Evolutionary conservation across 108 stramenopile species (phyloP).

Genomic region (Cyclotella atomus): DNA sequence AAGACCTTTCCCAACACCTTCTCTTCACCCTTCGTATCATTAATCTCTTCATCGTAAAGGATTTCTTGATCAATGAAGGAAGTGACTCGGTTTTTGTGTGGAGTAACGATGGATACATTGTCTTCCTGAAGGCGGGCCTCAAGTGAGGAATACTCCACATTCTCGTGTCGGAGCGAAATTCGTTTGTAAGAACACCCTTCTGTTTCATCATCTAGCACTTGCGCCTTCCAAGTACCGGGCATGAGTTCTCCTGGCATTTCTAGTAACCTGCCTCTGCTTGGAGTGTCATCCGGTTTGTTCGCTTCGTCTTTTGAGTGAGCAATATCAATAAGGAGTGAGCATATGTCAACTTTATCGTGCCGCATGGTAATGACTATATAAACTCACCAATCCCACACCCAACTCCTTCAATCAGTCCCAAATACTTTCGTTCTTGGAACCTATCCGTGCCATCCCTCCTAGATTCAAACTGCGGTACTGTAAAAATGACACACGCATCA

Average conservation of each 20-base stretch:
- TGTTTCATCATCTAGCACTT: background rate
- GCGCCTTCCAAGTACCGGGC: conserved; percentile 36
- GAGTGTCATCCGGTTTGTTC: background rate
- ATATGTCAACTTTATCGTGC: too few relatives aligned
- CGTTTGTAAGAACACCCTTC: background rate
- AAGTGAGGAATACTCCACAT: conserved; percentile 19
- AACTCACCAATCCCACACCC: conserved; percentile 41
- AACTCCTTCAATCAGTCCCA: conserved; percentile 42
- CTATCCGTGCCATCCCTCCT: conserved; percentile 1
- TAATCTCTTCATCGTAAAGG: conserved; percentile 26
- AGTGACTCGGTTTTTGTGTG: conserved; percentile 20
- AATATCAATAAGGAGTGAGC: too few relatives aligned
- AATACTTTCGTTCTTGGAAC: conserved; percentile 32
- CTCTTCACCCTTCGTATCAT: conserved; percentile 28
- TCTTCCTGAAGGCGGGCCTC: conserved; percentile 2
- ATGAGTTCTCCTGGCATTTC: conserved; percentile 42
- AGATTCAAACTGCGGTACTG: conserved; percentile 18
- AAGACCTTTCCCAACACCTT: conserved; percentile 14
- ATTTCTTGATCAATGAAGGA: conserved; percentile 42
- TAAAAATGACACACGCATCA: conserved; percentile 8
- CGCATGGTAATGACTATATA: too few relatives aligned
- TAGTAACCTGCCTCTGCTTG: conserved; percentile 36
- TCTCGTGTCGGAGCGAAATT: conserved; percentile 27
- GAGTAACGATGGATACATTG: conserved; percentile 23
- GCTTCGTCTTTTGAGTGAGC: conserved; percentile 20